phyloP scores from a whole-genome alignment of 2,329 filamentous ascomycete species.

The Chrysoporthe deuterocubensis region DNA sequence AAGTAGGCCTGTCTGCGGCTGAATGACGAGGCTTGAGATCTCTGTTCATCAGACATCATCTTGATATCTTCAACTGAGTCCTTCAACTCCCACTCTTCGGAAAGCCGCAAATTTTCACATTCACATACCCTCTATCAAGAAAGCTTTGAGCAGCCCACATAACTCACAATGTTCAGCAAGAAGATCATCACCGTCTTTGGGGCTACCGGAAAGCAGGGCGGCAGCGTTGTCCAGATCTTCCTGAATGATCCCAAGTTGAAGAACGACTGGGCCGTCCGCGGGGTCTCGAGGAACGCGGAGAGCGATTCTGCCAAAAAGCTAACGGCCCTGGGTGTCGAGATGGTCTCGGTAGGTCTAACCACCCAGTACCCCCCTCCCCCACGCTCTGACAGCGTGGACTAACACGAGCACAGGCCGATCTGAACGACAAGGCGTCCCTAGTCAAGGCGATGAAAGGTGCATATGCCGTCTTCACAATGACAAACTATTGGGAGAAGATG shows the following conservation, averaged over 20 bases:
- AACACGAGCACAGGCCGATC: conserved; percentile 45
- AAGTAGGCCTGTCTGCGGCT: conserved; percentile 7
- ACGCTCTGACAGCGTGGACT: background rate
- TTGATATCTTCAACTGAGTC: background rate
- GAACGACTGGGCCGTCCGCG: conserved; percentile 56
- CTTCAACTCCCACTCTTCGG: background rate
- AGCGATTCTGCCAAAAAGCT: conserved; percentile 51
- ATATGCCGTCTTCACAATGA: conserved; percentile 55
- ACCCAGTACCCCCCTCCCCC: background rate
- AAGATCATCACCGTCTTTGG: conserved; percentile 61
- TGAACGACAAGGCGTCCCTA: conserved; percentile 51
- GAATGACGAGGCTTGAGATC: conserved; percentile 1
- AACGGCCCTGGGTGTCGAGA: conserved; percentile 50
- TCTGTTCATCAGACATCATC: conserved; percentile 18
- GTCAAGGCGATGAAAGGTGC: conserved; percentile 49
- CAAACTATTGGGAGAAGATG: conserved; percentile 54
- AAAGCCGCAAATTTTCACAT: background rate
- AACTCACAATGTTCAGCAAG: conserved; percentile 24
- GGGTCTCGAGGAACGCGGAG: conserved; percentile 54
- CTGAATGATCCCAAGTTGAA: conserved; percentile 45
- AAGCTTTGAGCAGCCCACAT: background rate
- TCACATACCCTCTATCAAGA: background rate
- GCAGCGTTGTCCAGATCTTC: conserved; percentile 53
- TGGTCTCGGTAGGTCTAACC: conserved; percentile 46
- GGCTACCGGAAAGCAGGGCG: conserved; percentile 64